Evolutionary conservation across 1,284 basidiomycete species (phyloP), one percentile per base, ranked within the genome.

Genomic region (Filobasidium uniguttulatum): DNA sequence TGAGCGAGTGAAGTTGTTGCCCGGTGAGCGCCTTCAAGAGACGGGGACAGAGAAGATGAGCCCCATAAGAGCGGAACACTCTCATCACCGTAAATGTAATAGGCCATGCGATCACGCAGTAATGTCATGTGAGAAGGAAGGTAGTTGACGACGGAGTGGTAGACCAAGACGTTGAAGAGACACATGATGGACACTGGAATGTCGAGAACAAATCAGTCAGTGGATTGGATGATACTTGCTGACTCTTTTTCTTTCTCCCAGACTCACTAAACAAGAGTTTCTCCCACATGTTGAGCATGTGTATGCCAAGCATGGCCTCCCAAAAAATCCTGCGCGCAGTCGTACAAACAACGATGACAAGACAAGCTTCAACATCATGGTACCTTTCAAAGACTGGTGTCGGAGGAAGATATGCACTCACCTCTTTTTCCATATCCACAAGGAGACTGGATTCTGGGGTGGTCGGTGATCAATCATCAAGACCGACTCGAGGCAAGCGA

Each of bases 31-130:
- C n/a, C n/a, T n/a, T n/a, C n/a, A n/a, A n/a, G n/a, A n/a, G n/a
- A n/a, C n/a, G n/a, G n/a, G n/a, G n/a, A n/a, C n/a, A n/a, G n/a
- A n/a, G n/a, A n/a, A n/a, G n/a, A n/a, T n/a, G n/a, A n/a, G n/a
- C n/a, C 40, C 15, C 14, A 26, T 31, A 52, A 52, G 17, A 52
- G 23, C 5, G 46, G 46, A 5, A 55, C 55, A 19, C 38, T 58
- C 55, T 71, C 68, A 53, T 69, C 67, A 4, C 64, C 69, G 46
- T 61, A 67, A 6, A 69, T 59, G 53, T 71, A 71, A 59, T 70
- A 71, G 28, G 64, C 58, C 56, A 64, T 65, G 30, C 69, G 61
- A 7, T 62, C 57, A 23, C 61, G 57, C 23, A 71, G 58, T 59
- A 69, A 69, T 22, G 56, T 53, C 44, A 67, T 44, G 55, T 71